Evolutionary conservation across 2,329 filamentous ascomycete genomes (phyloP).

Genomic region (Stagonosporopsis vannaccii): DNA sequence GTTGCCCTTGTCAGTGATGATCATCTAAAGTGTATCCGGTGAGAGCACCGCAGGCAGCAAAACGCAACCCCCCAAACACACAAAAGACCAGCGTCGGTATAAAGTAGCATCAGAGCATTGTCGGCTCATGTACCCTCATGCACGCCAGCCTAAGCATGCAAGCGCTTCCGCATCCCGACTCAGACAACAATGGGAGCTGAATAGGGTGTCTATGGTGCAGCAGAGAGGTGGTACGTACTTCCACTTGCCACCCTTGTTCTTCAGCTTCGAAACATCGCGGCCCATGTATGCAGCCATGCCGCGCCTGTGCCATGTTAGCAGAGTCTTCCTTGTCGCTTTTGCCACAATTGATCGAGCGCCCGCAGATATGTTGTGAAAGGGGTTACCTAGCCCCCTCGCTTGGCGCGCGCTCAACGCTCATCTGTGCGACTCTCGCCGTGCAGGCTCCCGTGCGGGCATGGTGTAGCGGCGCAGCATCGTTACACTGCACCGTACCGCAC

Average conservation of each 20-base stretch:
- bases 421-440: slow-evolving; percentile 1
- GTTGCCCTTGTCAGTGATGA: neutral
- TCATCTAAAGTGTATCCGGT: neutral
- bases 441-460: neutral
- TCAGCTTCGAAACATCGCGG: slow-evolving; percentile 82
- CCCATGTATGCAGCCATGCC: slow-evolving; percentile 91
- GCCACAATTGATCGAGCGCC: neutral
- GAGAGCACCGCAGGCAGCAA: neutral
- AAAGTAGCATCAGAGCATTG: neutral
- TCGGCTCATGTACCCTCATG: slow-evolving; percentile 4
- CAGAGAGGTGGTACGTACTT: slow-evolving; percentile 58
- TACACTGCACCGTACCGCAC: neutral
- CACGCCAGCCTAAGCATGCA: neutral
- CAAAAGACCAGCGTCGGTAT: neutral
- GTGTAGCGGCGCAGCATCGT: slow-evolving; percentile 1
- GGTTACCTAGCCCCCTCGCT: slow-evolving; percentile 6
- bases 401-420: slow-evolving; percentile 12
- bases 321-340: slow-evolving; percentile 9
- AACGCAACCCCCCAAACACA: neutral
- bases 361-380: neutral
- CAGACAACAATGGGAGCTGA: neutral
- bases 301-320: slow-evolving; percentile 55
- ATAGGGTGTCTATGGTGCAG: neutral
- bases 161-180: neutral
- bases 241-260: slow-evolving; percentile 84